These are phyloP conservation scores for Fusarium falciforme DNA, from an alignment of 2,329 filamentous ascomycete genomes.

Conservation along the genomic window DNA sequence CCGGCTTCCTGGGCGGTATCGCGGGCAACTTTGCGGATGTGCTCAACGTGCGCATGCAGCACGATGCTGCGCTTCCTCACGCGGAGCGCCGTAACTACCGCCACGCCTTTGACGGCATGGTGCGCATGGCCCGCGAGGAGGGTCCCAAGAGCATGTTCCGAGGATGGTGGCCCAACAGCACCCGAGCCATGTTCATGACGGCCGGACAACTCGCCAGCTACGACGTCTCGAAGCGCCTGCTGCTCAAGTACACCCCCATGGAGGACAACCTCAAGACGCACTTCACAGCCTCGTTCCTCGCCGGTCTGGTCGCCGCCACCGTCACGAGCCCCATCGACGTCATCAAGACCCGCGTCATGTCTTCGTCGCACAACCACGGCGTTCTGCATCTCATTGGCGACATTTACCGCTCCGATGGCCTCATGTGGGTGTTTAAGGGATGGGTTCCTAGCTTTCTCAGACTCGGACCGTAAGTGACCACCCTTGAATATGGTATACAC, in stretches of 20 bases:
- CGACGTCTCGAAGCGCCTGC: slow-evolving; percentile 80
- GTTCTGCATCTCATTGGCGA: slow-evolving; percentile 72
- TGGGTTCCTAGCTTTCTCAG: slow-evolving; percentile 83
- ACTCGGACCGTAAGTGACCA: slow-evolving; percentile 67
- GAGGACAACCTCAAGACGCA: slow-evolving; percentile 80
- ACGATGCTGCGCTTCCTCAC: slow-evolving; percentile 81
- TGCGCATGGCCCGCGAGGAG: slow-evolving; percentile 89
- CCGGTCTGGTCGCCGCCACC: slow-evolving; percentile 86
- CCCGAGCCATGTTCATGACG: slow-evolving; percentile 88
- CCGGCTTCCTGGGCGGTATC: slow-evolving; percentile 89
- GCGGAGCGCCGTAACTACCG: slow-evolving; percentile 87
- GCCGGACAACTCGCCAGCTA: slow-evolving; percentile 86
- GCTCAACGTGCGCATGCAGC: slow-evolving; percentile 98
- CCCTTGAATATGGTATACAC: background rate
- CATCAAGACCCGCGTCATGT: slow-evolving; percentile 91
- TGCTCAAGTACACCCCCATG: slow-evolving; percentile 75
- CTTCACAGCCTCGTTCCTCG: slow-evolving; percentile 80
- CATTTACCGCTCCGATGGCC: slow-evolving; percentile 77
- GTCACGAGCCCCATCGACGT: slow-evolving; percentile 89
- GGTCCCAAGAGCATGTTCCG: slow-evolving; percentile 82
- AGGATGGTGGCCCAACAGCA: slow-evolving; percentile 85
- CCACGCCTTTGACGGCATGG: slow-evolving; percentile 86
- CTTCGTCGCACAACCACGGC: slow-evolving; percentile 62
- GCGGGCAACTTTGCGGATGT: slow-evolving; percentile 96
- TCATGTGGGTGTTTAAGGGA: slow-evolving; percentile 88